These are phyloP conservation scores for Amanita pseudoporphyria DNA, from an alignment of 768 basidiomycete genomes.

Conservation along the genomic window DNA sequence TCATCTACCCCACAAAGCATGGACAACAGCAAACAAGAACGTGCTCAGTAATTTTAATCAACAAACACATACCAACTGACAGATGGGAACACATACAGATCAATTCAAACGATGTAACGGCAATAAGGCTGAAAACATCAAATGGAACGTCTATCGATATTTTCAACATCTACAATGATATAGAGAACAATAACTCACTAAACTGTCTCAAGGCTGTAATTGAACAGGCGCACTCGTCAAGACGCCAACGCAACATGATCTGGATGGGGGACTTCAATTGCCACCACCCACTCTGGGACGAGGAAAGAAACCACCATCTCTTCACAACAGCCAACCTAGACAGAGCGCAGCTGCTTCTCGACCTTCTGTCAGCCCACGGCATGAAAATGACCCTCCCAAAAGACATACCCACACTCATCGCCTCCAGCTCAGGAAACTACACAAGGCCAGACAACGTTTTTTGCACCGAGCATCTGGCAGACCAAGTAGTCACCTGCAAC, in stretches of 20 bases:
- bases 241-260: no score
- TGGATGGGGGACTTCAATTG: no score
- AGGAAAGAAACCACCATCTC: constrained; percentile 12
- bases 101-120: no score
- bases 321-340: constrained; percentile 14
- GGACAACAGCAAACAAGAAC: not conserved
- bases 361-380: no score
- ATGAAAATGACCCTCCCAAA: no score
- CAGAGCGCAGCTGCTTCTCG: no score
- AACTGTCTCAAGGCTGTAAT: not conserved
- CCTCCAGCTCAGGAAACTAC: no score
- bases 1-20: not conserved
- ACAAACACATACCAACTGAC: not conserved
- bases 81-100: not conserved
- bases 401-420: no score
- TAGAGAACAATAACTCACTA: not conserved
- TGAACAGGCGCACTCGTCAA: no score
- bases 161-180: not conserved
- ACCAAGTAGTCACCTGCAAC: no score
- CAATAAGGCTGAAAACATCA: not conserved
- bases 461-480: not conserved
- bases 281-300: constrained; percentile 31
- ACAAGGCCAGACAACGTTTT: not conserved
- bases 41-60: not conserved
- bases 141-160: not conserved